Evolutionary conservation across 108 stramenopile genomes (phyloP).

Genomic region (Fistulifera pelliculosa): DNA sequence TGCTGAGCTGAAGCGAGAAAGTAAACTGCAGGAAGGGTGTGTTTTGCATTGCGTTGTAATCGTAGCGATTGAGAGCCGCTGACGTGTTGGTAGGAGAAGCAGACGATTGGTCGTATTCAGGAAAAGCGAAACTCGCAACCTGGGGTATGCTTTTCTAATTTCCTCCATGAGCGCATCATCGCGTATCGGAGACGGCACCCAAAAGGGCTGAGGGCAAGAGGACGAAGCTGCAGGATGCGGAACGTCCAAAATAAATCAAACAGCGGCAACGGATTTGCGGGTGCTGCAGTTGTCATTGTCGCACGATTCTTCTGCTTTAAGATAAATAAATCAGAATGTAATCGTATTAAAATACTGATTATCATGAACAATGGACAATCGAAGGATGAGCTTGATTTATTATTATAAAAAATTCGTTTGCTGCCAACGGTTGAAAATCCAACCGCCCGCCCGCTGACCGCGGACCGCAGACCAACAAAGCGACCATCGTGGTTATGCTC

Average conservation of each 20-base stretch:
- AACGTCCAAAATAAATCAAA: constrained; percentile 71
- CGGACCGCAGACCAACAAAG: too few relatives aligned
- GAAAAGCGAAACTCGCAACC: constrained; percentile 62
- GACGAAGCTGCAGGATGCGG: constrained; percentile 60
- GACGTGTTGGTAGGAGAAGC: constrained; percentile 8
- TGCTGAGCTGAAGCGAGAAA: constrained; percentile 53
- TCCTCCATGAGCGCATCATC: constrained; percentile 29
- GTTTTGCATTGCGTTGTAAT: constrained; percentile 54
- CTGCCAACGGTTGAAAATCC: neutral
- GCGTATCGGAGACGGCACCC: constrained; percentile 26
- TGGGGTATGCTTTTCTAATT: constrained; percentile 32
- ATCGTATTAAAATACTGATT: too few relatives aligned
- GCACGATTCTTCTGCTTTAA: too few relatives aligned
- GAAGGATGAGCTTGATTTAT: too few relatives aligned
- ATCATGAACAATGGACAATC: too few relatives aligned
- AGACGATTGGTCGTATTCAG: constrained; percentile 56
- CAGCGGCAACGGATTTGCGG: constrained; percentile 24
- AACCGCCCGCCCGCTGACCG: too few relatives aligned
- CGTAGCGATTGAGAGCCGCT: constrained; percentile 21
- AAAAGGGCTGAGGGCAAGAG: constrained; percentile 15
- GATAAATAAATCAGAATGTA: too few relatives aligned
- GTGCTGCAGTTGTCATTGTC: too few relatives aligned
- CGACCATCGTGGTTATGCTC: too few relatives aligned
- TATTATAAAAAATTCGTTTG: too few relatives aligned
- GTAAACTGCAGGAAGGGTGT: constrained; percentile 57